Percentiles rank a stretch among this genome's conserved stretches.
Conservation (phyloP, 139 green algal species). For the Picochlorum sp. region DNA sequence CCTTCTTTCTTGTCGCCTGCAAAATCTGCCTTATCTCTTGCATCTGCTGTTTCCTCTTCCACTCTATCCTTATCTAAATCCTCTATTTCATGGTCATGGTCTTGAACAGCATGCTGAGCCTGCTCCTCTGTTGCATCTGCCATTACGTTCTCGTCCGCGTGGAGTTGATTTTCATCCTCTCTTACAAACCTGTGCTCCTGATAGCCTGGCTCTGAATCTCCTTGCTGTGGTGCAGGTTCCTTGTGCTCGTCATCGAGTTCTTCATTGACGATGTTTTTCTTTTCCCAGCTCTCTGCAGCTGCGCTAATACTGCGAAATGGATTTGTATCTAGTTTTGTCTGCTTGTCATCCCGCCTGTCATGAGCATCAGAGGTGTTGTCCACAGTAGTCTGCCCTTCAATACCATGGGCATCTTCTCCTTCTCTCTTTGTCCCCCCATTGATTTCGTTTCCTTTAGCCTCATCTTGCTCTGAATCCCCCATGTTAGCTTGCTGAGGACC, state of each 20-base stretch:
- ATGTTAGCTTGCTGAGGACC: conserved; percentile 10
- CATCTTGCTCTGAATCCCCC: conserved; percentile 11
- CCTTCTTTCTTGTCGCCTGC: conserved; percentile 20
- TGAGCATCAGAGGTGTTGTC: not conserved
- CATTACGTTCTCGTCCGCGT: not conserved
- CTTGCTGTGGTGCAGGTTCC: conserved; percentile 6
- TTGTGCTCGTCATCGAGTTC: conserved; percentile 27
- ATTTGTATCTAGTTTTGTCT: conserved; percentile 32
- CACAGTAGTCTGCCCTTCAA: not conserved
- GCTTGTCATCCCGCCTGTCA: not conserved
- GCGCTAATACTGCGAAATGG: conserved; percentile 57
- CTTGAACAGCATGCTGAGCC: not conserved
- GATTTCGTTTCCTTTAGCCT: conserved; percentile 16
- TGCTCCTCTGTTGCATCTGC: not conserved
- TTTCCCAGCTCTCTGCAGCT: conserved; percentile 69
- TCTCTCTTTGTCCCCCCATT: conserved; percentile 13
- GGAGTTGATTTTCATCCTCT: not conserved
- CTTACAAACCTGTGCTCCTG: not conserved
- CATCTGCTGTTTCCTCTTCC: conserved; percentile 3
- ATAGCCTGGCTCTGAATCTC: not conserved
- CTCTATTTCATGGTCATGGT: not conserved
- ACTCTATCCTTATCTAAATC: not conserved
- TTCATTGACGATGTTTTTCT: conserved; percentile 51
- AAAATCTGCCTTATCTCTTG: not conserved
- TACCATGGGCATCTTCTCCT: conserved; percentile 1